A percentile compares a stretch with the other conserved stretches of the same genome.
Conservation (phyloP, 2,329 filamentous ascomycete genomes). For the Cladosporium sphaerospermum region DNA sequence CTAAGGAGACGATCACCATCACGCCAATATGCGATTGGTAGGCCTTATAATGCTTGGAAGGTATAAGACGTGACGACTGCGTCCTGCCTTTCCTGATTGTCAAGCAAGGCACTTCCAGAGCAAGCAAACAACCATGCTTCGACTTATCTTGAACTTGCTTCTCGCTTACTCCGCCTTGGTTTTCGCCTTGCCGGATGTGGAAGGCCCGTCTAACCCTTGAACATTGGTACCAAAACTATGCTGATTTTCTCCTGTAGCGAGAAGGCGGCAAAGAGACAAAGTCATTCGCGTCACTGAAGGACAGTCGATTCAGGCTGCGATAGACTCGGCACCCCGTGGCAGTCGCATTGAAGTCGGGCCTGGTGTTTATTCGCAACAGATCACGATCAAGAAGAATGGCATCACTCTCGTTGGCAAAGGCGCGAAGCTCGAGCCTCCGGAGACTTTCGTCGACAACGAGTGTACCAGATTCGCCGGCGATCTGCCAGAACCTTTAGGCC, state of each 20-base stretch:
- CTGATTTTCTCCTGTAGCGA: not conserved
- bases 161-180: not conserved
- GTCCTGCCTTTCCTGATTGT: no score
- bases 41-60: no score
- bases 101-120: no score
- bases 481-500: not conserved
- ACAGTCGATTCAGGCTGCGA: conserved; percentile 28
- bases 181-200: not conserved
- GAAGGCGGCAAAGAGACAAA: not conserved
- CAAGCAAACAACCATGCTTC: not conserved
- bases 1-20: not conserved
- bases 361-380: conserved; percentile 32
- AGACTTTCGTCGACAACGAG: conserved; percentile 20
- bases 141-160: not conserved
- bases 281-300: conserved; percentile 7
- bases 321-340: conserved; percentile 26
- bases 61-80: no score
- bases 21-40: no score
- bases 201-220: not conserved
- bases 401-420: conserved; percentile 30
- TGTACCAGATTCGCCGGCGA: conserved; percentile 30
- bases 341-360: conserved; percentile 30
- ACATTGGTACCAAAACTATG: not conserved
- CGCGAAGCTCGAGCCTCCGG: conserved; percentile 25
- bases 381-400: conserved; percentile 31